Conservation (phyloP, 2,329 filamentous ascomycete genomes). For the Chaetoscypha palmicola region DNA sequence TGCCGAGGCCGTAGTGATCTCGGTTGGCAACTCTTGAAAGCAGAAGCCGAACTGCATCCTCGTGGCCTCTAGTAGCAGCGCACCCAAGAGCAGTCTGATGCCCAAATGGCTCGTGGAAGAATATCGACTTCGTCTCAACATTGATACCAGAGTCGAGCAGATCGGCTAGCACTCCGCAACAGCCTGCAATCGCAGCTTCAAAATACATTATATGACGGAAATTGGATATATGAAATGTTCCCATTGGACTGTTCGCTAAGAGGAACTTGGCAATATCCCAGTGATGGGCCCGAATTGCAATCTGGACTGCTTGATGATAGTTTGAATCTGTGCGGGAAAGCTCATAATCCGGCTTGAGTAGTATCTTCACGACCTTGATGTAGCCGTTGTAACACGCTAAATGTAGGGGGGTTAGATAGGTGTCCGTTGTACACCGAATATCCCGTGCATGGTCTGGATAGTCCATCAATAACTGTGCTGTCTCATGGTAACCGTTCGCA, state of each 20-base stretch:
- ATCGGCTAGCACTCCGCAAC: background rate
- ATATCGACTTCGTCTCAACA: background rate
- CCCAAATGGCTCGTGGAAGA: background rate
- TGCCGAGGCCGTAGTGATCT: background rate
- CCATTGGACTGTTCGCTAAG: background rate
- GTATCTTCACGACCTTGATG: background rate
- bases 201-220: background rate
- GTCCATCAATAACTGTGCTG: no score
- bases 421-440: background rate
- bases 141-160: background rate
- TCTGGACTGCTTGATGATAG: background rate
- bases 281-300: background rate
- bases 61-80: background rate
- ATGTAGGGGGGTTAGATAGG: background rate
- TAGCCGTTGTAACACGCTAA: background rate
- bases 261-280: constrained; percentile 1
- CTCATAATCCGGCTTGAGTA: background rate
- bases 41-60: background rate
- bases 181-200: background rate
- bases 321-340: background rate
- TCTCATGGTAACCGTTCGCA: no score
- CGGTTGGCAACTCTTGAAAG: background rate
- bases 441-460: no score
- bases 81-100: background rate
- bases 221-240: background rate